Evolutionary conservation across 139 green algal genomes (phyloP), one percentile per base, ranked within the genome.

Genomic region (Klebsormidium nitens): DNA sequence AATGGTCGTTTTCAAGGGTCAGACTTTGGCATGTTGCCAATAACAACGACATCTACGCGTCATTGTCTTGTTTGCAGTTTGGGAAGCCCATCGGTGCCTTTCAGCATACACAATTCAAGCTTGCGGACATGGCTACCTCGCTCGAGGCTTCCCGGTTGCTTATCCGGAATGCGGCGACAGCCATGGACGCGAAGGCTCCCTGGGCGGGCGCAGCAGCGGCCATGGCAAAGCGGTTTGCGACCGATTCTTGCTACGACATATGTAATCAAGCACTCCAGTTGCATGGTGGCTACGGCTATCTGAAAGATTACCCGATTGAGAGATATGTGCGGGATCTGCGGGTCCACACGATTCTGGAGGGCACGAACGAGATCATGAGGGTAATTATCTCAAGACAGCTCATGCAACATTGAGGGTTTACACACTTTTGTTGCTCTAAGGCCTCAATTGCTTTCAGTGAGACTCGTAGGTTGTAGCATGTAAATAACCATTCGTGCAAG

Each of bases 191-290:
- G 1, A 1, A 35, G 0, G 57, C 48, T 0, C 56, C 75, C 3
- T 55, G 65, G 1, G 82, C 81, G 31, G 91, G 87, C 2, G 49
- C 88, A 37, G 77, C 83, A 5, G 78, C 82, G 31, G 88, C 88
- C 6, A 94, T 95, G 88, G 89, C 89, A 17, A 95, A 95, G 71
- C 76, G 69, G 0, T 88, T 87, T 81, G 89, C 86, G 6, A 95
- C 88, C 2, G 89, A 95, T 44, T 60, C 76, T 1, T 93, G 88
- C 75, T 91, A 85, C 63, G 52, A 79, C 0, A 71, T 91, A 0
- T 76, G 81, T 5, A 87, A 93, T 57, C 62, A 79, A 8, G 81
- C 82, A 11, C 72, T 95, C 73, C 89, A 95, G 78, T 40, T 91
- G 57, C 75, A 89, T 38, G 88, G 88, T 19, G 88, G 88, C 11